These are phyloP conservation scores for Melastoma malabathricum DNA, from an alignment of 345 rosid genomes.

Conservation along the genomic window DNA sequence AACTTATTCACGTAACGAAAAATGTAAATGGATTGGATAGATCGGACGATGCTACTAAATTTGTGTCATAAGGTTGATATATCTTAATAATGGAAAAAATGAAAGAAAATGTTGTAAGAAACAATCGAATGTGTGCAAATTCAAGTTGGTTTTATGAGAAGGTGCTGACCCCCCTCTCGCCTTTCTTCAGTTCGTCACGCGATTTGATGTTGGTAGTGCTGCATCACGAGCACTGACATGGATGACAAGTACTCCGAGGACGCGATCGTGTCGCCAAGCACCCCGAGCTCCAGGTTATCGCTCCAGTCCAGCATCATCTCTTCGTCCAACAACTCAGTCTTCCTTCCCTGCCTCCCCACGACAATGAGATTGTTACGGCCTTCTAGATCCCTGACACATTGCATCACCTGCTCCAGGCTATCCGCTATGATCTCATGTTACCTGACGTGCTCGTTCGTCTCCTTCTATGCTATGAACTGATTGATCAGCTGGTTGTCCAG, in stretches of 20 bases:
- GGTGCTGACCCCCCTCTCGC: too few species aligned
- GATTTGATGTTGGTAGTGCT: not conserved
- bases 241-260: constrained; percentile 1
- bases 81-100: too few species aligned
- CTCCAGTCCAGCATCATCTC: not conserved
- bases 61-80: too few species aligned
- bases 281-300: constrained; percentile 13
- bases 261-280: constrained; percentile 10
- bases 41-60: too few species aligned
- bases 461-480: constrained; percentile 12
- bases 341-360: constrained; percentile 1
- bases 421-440: constrained; percentile 1
- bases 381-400: constrained; percentile 1
- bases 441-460: not conserved
- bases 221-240: constrained; percentile 10
- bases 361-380: constrained; percentile 3
- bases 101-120: too few species aligned
- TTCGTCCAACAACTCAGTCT: constrained; percentile 1
- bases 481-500: constrained; percentile 23
- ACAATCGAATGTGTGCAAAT: too few species aligned
- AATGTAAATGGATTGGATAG: too few species aligned
- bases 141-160: too few species aligned
- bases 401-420: not conserved
- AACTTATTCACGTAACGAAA: too few species aligned
- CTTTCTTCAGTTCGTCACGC: too few species aligned